phyloP scores from a whole-genome alignment of 2,329 filamentous ascomycete genomes.

The Phialophora tarda region DNA sequence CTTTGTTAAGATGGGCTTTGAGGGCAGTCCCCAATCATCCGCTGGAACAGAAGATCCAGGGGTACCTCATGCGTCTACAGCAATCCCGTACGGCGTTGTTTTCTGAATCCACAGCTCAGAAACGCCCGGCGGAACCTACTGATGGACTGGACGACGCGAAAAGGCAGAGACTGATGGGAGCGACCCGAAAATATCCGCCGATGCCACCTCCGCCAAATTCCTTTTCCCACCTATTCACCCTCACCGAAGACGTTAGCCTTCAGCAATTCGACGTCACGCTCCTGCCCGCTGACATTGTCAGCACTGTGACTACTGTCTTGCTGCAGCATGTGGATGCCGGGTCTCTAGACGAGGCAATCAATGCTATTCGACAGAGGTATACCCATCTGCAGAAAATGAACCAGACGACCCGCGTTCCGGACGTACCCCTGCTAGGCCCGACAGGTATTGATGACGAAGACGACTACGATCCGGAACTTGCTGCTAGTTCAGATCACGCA shows the following conservation, averaged over 20 bases:
- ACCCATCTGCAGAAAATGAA: slow-evolving; percentile 43
- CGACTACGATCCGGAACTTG: slow-evolving; percentile 89
- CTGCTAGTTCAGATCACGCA: slow-evolving; percentile 75
- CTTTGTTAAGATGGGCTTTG: slow-evolving; percentile 79
- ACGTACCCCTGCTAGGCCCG: slow-evolving; percentile 45
- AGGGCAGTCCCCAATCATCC: slow-evolving; percentile 86
- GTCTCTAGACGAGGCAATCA: slow-evolving; percentile 73
- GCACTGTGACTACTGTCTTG: slow-evolving; percentile 80
- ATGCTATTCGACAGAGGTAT: slow-evolving; percentile 53
- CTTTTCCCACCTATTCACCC: slow-evolving; percentile 82
- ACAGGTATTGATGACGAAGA: slow-evolving; percentile 81
- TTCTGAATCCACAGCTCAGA: slow-evolving; percentile 72
- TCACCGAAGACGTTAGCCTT: slow-evolving; percentile 76
- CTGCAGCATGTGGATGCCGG: slow-evolving; percentile 73
- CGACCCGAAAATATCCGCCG: slow-evolving; percentile 66
- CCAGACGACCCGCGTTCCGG: slow-evolving; percentile 41
- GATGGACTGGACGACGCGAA: slow-evolving; percentile 79
- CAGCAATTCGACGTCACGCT: slow-evolving; percentile 82
- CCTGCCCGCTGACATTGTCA: slow-evolving; percentile 75
- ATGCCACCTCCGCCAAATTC: slow-evolving; percentile 77
- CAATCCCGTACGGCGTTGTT: slow-evolving; percentile 78
- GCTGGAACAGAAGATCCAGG: slow-evolving; percentile 77
- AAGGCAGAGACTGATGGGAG: slow-evolving; percentile 70
- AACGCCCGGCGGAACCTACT: slow-evolving; percentile 75
- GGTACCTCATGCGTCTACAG: slow-evolving; percentile 82